Conservation (phyloP, 495 filamentous ascomycete species). For the Jackrogersella minutella region DNA sequence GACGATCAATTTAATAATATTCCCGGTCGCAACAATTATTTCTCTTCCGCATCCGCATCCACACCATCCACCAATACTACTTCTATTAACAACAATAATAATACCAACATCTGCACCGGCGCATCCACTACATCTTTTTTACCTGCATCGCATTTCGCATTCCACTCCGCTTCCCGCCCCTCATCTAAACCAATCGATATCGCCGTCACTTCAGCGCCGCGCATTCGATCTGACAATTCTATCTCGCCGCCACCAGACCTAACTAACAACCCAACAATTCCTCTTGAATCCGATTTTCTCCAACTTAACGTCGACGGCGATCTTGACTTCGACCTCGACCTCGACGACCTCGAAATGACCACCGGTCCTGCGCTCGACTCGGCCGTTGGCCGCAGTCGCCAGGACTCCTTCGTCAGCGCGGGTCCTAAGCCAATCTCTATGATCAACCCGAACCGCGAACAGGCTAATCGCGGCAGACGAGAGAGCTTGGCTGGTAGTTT, state of each 20-base stretch:
- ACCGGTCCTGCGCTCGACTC: constrained; percentile 66
- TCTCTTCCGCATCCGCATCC: constrained; percentile 25
- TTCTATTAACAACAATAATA: not conserved
- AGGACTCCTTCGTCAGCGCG: constrained; percentile 81
- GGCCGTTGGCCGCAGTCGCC: constrained; percentile 60
- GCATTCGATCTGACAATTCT: constrained; percentile 36
- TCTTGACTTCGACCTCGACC: constrained; percentile 38
- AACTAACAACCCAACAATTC: constrained; percentile 13
- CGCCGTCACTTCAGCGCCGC: constrained; percentile 24
- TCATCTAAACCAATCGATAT: constrained; percentile 48
- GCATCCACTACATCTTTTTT: constrained; percentile 3
- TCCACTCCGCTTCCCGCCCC: constrained; percentile 8
- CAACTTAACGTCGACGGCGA: constrained; percentile 40
- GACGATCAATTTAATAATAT: constrained; percentile 47
- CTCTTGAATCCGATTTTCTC: constrained; percentile 30
- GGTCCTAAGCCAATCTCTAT: constrained; percentile 88
- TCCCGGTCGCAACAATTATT: constrained; percentile 41
- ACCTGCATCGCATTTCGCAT: constrained; percentile 18
- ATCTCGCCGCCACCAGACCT: constrained; percentile 39
- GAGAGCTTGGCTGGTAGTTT: constrained; percentile 89
- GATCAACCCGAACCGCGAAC: constrained; percentile 76
- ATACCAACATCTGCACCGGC: not conserved
- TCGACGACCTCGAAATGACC: constrained; percentile 59
- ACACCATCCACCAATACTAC: not conserved
- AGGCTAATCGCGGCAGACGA: constrained; percentile 68